Conservation (phyloP, 176 grass and related monocot species). For the Musa troglodytarum region DNA sequence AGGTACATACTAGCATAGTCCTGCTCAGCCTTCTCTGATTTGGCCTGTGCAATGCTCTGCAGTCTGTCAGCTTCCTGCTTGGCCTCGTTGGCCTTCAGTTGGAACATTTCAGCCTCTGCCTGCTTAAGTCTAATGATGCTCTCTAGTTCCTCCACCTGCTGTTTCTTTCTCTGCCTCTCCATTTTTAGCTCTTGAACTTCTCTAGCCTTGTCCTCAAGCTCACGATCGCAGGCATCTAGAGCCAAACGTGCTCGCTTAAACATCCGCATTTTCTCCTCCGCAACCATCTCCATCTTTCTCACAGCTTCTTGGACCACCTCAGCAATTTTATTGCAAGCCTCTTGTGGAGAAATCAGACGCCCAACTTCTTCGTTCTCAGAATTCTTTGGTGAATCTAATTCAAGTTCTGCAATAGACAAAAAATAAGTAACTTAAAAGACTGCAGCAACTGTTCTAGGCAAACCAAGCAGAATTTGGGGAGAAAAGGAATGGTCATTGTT, state of each 20-base stretch:
- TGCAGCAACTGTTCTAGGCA: no score
- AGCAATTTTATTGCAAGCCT: constrained; percentile 58
- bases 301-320: constrained; percentile 84
- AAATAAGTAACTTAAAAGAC: no score
- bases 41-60: constrained; percentile 50
- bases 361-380: constrained; percentile 44
- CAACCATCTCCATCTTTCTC: constrained; percentile 63
- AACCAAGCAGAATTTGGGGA: no score
- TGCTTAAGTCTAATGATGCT: constrained; percentile 64
- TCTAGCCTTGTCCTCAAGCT: constrained; percentile 63
- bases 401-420: constrained; percentile 35
- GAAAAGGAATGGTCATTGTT: no score
- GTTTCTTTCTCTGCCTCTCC: constrained; percentile 38
- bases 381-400: constrained; percentile 41
- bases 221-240: constrained; percentile 41
- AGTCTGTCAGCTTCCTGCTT: constrained; percentile 66
- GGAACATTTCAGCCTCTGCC: constrained; percentile 86
- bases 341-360: constrained; percentile 59
- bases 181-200: constrained; percentile 38
- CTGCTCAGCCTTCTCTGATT: constrained; percentile 53
- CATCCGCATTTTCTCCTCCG: constrained; percentile 52
- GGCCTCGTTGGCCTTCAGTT: constrained; percentile 71
- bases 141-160: constrained; percentile 70
- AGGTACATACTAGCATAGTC: constrained; percentile 78
- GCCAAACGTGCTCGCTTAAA: constrained; percentile 43